Conservation (phyloP, 2,329 filamentous ascomycete species). For the Mariannaea sp. region DNA sequence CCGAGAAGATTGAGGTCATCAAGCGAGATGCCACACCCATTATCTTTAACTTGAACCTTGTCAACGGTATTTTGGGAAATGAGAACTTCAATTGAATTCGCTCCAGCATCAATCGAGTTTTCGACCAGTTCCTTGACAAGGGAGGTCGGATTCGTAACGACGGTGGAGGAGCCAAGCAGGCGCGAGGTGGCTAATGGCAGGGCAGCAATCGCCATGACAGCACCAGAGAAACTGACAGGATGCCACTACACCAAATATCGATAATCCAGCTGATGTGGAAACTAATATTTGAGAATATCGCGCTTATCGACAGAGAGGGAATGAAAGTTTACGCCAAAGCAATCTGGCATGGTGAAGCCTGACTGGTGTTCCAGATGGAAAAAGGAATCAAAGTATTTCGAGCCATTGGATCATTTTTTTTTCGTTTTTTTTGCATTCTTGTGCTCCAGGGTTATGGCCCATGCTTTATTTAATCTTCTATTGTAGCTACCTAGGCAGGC, state of each 20-base stretch:
- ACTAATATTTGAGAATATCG: not conserved
- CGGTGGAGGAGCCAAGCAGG: slow-evolving; percentile 64
- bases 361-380: too few species aligned
- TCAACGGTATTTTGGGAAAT: slow-evolving; percentile 70
- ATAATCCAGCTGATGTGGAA: not conserved
- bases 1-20: slow-evolving; percentile 67
- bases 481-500: too few species aligned
- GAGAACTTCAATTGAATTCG: slow-evolving; percentile 67
- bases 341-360: too few species aligned
- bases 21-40: slow-evolving; percentile 70
- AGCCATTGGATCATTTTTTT: too few species aligned
- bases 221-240: slow-evolving; percentile 13
- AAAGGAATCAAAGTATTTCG: too few species aligned
- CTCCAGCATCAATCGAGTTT: slow-evolving; percentile 74
- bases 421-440: not conserved
- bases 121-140: slow-evolving; percentile 79
- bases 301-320: not conserved
- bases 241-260: slow-evolving; percentile 12
- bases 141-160: slow-evolving; percentile 62
- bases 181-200: slow-evolving; percentile 56
- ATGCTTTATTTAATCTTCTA: too few species aligned
- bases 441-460: not conserved
- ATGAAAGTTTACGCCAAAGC: too few species aligned
- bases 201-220: slow-evolving; percentile 54
- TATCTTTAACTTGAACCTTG: slow-evolving; percentile 71